Percentiles rank a stretch among this genome's conserved stretches.
Conservation (phyloP, 345 rosid genomes). For the Carallia brachiata region DNA sequence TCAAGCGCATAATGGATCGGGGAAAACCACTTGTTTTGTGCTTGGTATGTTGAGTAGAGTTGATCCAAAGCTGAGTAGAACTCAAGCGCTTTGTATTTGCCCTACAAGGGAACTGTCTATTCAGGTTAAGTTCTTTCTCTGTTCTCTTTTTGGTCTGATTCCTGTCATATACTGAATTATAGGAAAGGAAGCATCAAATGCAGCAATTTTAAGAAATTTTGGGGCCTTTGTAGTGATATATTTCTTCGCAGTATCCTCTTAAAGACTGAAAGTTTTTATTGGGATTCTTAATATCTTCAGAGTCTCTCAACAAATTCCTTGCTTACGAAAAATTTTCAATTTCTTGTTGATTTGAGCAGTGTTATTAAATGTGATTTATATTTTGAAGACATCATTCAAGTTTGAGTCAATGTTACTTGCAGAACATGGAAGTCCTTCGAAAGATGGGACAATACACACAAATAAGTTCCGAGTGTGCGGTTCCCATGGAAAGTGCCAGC, state of each 20-base stretch:
- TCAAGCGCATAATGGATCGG: constrained; percentile 96
- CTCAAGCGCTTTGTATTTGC: constrained; percentile 95
- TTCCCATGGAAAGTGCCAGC: constrained; percentile 56
- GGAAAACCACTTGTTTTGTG: constrained; percentile 94
- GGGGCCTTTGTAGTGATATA: neutral
- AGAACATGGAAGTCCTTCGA: constrained; percentile 88
- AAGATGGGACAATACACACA: constrained; percentile 94
- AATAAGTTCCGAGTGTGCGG: constrained; percentile 68
- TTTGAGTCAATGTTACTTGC: constrained; percentile 13
- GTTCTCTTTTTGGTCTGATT: neutral
- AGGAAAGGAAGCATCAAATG: too few relatives aligned
- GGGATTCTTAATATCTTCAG: too few relatives aligned
- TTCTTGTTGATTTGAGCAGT: neutral
- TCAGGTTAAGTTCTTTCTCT: constrained; percentile 48
- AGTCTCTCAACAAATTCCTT: too few relatives aligned
- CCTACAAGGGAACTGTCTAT: constrained; percentile 92
- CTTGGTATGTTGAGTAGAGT: constrained; percentile 94
- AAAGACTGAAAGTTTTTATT: too few relatives aligned
- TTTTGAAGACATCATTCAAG: neutral
- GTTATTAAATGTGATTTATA: neutral
- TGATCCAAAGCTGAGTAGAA: constrained; percentile 47
- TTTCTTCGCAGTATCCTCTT: too few relatives aligned
- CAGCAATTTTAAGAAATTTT: neutral
- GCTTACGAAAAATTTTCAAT: too few relatives aligned
- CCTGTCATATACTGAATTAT: too few relatives aligned